Evolutionary conservation across 805 yeast species (phyloP).

Genomic region (Maudiozyma turicensis): DNA sequence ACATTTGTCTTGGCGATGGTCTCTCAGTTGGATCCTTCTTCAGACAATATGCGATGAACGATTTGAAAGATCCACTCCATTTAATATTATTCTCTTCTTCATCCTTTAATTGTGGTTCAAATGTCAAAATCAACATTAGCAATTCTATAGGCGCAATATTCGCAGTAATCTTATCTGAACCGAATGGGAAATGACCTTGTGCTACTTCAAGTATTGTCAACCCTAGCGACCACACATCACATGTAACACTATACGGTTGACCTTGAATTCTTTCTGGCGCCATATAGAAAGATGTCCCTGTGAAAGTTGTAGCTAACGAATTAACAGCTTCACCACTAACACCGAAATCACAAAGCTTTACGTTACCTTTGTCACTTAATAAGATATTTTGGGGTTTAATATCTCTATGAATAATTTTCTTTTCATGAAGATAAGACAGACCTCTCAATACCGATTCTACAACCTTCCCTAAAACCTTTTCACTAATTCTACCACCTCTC

Average conservation of each 20-base stretch:
- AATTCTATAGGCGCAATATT: slow-evolving; percentile 77
- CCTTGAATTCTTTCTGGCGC: slow-evolving; percentile 97
- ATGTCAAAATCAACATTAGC: slow-evolving; percentile 67
- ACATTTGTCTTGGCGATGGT: slow-evolving; percentile 90
- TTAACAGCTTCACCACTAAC: slow-evolving; percentile 96
- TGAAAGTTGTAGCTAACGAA: slow-evolving; percentile 90
- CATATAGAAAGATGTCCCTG: slow-evolving; percentile 97
- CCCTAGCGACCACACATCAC: slow-evolving; percentile 96
- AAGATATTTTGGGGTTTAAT: slow-evolving; percentile 92
- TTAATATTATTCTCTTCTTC: slow-evolving; percentile 62
- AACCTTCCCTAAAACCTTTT: slow-evolving; percentile 82
- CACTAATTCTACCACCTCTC: slow-evolving; percentile 82
- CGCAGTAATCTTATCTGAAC: slow-evolving; percentile 35
- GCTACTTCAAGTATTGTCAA: slow-evolving; percentile 89
- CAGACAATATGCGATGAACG: slow-evolving; percentile 70
- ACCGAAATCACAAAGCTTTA: slow-evolving; percentile 93
- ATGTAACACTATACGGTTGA: slow-evolving; percentile 87
- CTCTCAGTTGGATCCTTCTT: slow-evolving; percentile 70
- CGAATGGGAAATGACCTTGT: slow-evolving; percentile 80
- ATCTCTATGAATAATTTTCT: slow-evolving; percentile 86
- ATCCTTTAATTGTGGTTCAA: slow-evolving; percentile 71
- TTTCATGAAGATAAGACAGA: slow-evolving; percentile 76
- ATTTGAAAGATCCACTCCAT: slow-evolving; percentile 80
- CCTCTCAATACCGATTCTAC: slow-evolving; percentile 83
- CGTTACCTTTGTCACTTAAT: slow-evolving; percentile 65